These are phyloP conservation scores for Apiotrichum akiyoshidainum DNA, from an alignment of 1,284 basidiomycete genomes.

Conservation along the genomic window DNA sequence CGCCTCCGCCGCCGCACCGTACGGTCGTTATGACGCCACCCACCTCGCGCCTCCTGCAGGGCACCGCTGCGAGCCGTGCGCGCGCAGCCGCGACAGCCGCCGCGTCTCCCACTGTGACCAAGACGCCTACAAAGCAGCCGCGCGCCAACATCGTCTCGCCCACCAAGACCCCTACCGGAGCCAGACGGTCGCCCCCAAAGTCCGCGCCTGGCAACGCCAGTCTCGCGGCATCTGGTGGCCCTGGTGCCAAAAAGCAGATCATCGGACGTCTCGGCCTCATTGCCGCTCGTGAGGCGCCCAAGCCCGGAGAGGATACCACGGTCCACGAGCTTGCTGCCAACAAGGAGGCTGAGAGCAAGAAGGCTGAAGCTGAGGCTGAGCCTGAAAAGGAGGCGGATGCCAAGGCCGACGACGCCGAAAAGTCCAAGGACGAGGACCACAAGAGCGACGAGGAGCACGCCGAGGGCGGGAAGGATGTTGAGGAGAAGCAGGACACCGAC, in stretches of 20 bases:
- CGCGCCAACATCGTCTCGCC: background rate
- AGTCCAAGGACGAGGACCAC: background rate
- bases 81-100: conserved; percentile 12
- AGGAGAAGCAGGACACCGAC: background rate
- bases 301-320: background rate
- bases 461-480: background rate
- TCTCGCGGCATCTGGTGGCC: too few species aligned
- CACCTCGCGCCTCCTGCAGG: conserved; percentile 17
- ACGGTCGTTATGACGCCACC: conserved; percentile 2
- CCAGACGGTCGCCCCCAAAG: background rate
- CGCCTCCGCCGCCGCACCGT: conserved; percentile 1
- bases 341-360: background rate
- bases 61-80: conserved; percentile 18
- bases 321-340: background rate
- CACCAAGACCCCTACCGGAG: background rate
- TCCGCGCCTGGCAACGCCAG: too few species aligned
- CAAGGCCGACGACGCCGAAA: too few species aligned
- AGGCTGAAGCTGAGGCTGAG: background rate
- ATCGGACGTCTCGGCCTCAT: conserved; percentile 12
- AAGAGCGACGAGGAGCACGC: background rate
- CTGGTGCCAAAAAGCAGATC: background rate
- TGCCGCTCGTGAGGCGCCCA: conserved; percentile 7
- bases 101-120: background rate
- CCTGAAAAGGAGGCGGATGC: background rate
- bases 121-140: background rate